These are phyloP conservation scores for Trichoderma lentiforme DNA, from an alignment of 2,329 filamentous ascomycete species.

Conservation along the genomic window DNA sequence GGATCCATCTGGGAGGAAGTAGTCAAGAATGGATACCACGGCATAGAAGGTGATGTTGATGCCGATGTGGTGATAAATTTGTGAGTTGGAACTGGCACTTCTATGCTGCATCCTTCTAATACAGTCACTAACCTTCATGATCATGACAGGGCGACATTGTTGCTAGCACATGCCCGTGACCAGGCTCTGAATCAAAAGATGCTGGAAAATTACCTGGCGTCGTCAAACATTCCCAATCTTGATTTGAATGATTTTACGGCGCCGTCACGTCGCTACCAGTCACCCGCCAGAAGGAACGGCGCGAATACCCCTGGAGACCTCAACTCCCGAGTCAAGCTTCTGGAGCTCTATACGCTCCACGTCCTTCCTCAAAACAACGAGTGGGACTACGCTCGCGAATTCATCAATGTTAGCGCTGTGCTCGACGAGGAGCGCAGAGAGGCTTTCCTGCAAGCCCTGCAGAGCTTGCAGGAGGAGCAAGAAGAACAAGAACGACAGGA, in stretches of 20 bases:
- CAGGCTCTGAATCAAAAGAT: constrained; percentile 82
- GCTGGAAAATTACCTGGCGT: constrained; percentile 84
- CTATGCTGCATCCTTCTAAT: not conserved
- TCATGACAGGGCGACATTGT: constrained; percentile 70
- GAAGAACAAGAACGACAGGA: constrained; percentile 65
- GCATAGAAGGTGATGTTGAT: constrained; percentile 85
- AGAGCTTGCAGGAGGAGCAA: constrained; percentile 80
- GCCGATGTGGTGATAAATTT: constrained; percentile 89
- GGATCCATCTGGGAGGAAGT: constrained; percentile 95
- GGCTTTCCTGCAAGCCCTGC: constrained; percentile 80
- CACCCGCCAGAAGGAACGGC: constrained; percentile 52
- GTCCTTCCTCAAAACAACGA: constrained; percentile 90
- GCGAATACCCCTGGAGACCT: constrained; percentile 82
- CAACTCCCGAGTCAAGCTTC: constrained; percentile 80
- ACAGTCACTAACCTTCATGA: not conserved
- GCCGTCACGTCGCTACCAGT: constrained; percentile 40
- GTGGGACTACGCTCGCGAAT: constrained; percentile 93
- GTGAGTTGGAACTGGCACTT: constrained; percentile 44
- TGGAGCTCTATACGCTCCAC: constrained; percentile 93
- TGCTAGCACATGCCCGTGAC: constrained; percentile 83
- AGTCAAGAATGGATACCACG: constrained; percentile 80
- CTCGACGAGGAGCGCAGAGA: constrained; percentile 90
- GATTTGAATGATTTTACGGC: constrained; percentile 60
- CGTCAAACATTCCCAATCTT: constrained; percentile 68
- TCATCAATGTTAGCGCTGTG: constrained; percentile 80